Conservation (phyloP, 495 filamentous ascomycete genomes). For the Xylaria grammica region DNA sequence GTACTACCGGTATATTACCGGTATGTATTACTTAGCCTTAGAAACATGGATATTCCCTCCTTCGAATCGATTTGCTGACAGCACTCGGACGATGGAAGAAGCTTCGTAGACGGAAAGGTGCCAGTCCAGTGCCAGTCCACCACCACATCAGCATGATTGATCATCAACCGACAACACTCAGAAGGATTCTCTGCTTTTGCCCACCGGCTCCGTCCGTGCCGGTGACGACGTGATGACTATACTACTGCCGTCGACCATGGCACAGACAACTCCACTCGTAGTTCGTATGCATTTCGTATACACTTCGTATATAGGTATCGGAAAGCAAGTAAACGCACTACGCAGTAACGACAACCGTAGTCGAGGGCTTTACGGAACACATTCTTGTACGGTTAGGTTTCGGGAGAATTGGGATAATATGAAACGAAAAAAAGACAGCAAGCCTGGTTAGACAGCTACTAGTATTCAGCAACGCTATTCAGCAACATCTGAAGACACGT, state of each 20-base stretch:
- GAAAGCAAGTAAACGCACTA: not conserved
- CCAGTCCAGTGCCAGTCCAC: not conserved
- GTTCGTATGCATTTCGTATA: not conserved
- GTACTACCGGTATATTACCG: not conserved
- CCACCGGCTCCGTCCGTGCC: not conserved
- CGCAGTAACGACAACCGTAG: too few species aligned
- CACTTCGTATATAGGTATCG: not conserved
- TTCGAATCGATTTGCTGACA: not conserved
- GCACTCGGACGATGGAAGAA: not conserved
- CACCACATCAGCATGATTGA: not conserved
- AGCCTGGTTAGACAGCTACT: too few species aligned
- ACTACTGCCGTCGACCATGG: not conserved
- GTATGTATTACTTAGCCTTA: not conserved
- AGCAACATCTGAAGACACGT: too few species aligned
- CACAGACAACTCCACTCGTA: not conserved
- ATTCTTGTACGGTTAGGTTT: not conserved
- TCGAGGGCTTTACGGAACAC: too few species aligned
- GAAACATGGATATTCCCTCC: constrained; percentile 3
- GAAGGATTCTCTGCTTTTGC: not conserved
- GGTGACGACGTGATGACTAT: not conserved
- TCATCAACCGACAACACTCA: not conserved
- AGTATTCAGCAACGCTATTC: too few species aligned
- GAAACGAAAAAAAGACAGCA: too few species aligned
- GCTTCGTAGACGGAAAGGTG: not conserved
- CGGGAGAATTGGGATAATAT: not conserved